These are phyloP conservation scores for Chimonanthus praecox DNA, from an alignment of 164 flowering plant species.

Conservation along the genomic window DNA sequence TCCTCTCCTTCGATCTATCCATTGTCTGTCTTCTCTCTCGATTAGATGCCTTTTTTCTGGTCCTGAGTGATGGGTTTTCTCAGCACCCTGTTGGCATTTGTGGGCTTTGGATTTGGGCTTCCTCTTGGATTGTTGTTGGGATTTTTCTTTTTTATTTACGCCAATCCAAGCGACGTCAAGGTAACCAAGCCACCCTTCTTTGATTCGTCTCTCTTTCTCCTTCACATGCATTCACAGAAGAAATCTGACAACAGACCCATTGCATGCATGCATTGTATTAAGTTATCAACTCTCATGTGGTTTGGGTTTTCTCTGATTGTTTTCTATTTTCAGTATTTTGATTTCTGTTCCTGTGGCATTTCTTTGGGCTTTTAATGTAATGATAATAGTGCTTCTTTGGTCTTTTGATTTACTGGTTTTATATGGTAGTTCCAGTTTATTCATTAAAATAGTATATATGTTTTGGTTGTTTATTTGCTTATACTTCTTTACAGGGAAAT, in stretches of 20 bases:
- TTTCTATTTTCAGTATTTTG: not conserved
- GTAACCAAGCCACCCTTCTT: constrained; percentile 8
- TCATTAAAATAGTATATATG: no score
- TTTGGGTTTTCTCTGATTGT: not conserved
- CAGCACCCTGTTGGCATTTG: constrained; percentile 29
- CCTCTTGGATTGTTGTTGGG: constrained; percentile 42
- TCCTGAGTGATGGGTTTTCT: constrained; percentile 32
- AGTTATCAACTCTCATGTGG: no score
- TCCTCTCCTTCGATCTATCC: not conserved
- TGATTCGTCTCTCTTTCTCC: not conserved
- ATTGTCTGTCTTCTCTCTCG: not conserved
- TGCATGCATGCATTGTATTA: not conserved
- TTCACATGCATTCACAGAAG: not conserved
- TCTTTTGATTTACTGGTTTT: not conserved
- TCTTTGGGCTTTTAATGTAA: not conserved
- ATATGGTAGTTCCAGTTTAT: no score
- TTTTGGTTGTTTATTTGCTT: no score
- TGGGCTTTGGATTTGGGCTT: constrained; percentile 44
- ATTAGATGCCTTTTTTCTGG: not conserved
- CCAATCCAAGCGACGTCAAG: constrained; percentile 33
- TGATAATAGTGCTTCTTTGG: not conserved
- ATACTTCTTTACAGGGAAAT: no score
- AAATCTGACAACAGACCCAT: not conserved
- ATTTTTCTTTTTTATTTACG: constrained; percentile 41
- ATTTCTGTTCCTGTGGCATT: not conserved